Base-by-base conservation (phyloP, 1,139 yeast genomes). In the Geotrichum klebahnii region DNA sequence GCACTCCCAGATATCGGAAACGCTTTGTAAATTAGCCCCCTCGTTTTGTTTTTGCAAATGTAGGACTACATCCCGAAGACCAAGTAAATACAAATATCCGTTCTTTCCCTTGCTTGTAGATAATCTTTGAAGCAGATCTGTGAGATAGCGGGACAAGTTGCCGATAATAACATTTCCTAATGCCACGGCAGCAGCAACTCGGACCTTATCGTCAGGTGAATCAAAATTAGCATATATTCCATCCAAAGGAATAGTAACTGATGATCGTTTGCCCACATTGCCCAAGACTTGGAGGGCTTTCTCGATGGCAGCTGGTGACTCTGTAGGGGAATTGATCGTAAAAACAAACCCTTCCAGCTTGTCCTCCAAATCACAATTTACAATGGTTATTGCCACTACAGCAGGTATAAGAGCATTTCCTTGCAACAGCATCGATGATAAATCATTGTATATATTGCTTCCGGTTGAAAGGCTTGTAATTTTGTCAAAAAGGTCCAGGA, bases 131-230 rank as follows among this genome's bases (percentile, higher is more conserved):
- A 77, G 54, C 39, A 77, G 60, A 3, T 56, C 57, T 1, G 68
- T 65, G 20, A 78, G 60, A 53, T 74, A 70, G 2, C 55, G 56
- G 0, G 62, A 59, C 5, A 73, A 58, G 53, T 76, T 69, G 29
- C 67, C 66, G 9, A 75, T 67, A 5, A 76, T 71, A 26, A 78
- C 62, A 12, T 75, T 71, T 0, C 87, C 84, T 35, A 81, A 65
- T 0, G 84, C 72, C 43, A 74, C 72, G 0, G 84, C 77, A 0
- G 82, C 73, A 5, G 78, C 77, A 19, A 68, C 55, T 49, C 72
- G 72, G 8, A 76, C 63, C 5, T 65, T 63, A 16, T 73, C 78
- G 43, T 76, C 76, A 3, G 60, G 48, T 22, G 57, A 54, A 9
- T 57, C 57, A 32, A 42, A 72, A 58, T 54, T 61, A 2, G 58